These are phyloP conservation scores for Geotrichum aggregatum DNA, from an alignment of 1,139 yeast genomes.

Conservation along the genomic window DNA sequence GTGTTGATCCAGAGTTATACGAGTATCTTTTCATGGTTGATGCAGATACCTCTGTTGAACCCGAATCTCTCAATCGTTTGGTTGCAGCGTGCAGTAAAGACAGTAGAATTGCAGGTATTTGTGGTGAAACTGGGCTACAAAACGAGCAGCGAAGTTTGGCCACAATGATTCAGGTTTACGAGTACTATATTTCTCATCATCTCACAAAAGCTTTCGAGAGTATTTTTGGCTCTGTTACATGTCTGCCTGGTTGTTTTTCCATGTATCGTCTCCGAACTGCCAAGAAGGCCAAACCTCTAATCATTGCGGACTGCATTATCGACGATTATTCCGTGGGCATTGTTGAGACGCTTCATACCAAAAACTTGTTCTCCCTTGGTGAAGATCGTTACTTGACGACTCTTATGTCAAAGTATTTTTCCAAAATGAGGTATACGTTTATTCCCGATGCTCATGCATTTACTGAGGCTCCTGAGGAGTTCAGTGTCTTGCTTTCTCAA, in stretches of 20 bases:
- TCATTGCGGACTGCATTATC: constrained; percentile 41
- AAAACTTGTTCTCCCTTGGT: constrained; percentile 43
- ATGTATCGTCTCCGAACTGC: constrained; percentile 40
- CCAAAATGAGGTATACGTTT: constrained; percentile 42
- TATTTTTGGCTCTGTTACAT: constrained; percentile 43
- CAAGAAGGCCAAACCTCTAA: constrained; percentile 40
- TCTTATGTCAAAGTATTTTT: constrained; percentile 40
- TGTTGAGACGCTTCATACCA: constrained; percentile 43
- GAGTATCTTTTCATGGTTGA: constrained; percentile 44
- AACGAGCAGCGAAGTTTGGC: constrained; percentile 41
- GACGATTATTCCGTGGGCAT: constrained; percentile 39
- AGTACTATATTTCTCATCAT: constrained; percentile 44
- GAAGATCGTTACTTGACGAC: constrained; percentile 45
- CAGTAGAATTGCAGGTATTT: constrained; percentile 40
- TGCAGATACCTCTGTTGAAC: constrained; percentile 43
- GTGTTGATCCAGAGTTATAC: constrained; percentile 44
- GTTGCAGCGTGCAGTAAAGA: constrained; percentile 40
- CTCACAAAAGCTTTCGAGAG: constrained; percentile 44
- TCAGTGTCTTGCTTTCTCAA: constrained; percentile 43
- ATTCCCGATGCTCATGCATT: constrained; percentile 41
- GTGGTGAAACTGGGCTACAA: constrained; percentile 44
- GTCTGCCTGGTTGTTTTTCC: constrained; percentile 45
- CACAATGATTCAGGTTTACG: constrained; percentile 46
- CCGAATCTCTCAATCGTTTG: constrained; percentile 39
- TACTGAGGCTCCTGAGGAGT: constrained; percentile 45